Conservation (phyloP, 129 eudicot genomes). For the Cynara cardunculus region DNA sequence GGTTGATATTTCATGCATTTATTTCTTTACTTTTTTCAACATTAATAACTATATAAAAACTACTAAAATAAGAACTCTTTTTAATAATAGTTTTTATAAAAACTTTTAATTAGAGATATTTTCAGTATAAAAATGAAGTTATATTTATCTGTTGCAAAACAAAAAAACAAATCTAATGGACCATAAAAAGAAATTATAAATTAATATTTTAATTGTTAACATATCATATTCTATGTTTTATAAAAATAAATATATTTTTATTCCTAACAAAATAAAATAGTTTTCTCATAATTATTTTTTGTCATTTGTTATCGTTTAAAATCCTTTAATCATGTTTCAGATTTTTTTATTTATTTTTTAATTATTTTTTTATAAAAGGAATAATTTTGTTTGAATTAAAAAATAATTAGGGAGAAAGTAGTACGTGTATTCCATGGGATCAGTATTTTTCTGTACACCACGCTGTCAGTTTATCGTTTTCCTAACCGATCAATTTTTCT, state of each 20-base stretch:
- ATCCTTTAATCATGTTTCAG: background rate
- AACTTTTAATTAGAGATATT: too few species aligned
- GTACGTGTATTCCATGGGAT: slow-evolving; percentile 24
- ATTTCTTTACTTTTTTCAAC: too few species aligned
- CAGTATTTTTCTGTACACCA: slow-evolving; percentile 12
- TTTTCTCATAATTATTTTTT: background rate
- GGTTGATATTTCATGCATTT: too few species aligned
- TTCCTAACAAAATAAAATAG: too few species aligned
- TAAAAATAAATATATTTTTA: background rate
- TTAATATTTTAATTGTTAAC: background rate
- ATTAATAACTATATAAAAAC: too few species aligned
- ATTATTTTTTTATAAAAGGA: background rate
- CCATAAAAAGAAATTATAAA: background rate
- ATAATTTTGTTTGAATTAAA: background rate
- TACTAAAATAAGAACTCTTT: too few species aligned
- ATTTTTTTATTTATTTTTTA: too few species aligned
- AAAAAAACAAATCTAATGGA: too few species aligned
- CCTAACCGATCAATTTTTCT: slow-evolving; percentile 8
- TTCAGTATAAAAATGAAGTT: too few species aligned
- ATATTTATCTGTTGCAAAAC: too few species aligned
- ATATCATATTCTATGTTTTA: background rate
- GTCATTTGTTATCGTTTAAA: background rate
- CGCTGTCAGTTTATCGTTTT: slow-evolving; percentile 37
- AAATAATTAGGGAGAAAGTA: slow-evolving; percentile 8
- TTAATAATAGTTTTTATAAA: too few species aligned